Base-by-base conservation (phyloP, 2,329 filamentous ascomycete genomes). In the Dactylellina parvicollis region DNA sequence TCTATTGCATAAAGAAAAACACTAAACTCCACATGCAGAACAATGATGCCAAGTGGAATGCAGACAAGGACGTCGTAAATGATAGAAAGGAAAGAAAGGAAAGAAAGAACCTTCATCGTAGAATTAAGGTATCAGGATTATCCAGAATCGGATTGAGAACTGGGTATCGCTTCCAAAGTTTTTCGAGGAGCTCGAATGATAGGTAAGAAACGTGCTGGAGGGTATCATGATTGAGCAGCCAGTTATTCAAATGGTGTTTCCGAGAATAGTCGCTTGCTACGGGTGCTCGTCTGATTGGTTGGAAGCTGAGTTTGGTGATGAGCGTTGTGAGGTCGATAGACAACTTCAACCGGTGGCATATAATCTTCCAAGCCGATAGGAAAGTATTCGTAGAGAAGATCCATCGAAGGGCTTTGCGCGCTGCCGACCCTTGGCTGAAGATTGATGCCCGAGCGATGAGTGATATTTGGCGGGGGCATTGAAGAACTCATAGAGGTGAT, bases 361-460 rank as follows among this genome's bases (percentile, higher is more conserved):
- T 59, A 72, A 28, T 72, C 67, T 7, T 72, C 67, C 32, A 72
- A 16, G 20, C 67, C 67, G 30, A 72, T 72, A 3, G 67, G 67
- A 36, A 72, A 72, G 26, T 72, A 72, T 60, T 72, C 67, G 52
- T 72, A 72, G 12, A 72, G 67, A 18, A 72, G 67, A 20, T 72
- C 67, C 67, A 72, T 72, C 14, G 67, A 72, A 4, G 67, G 67
- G 26, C 67, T 72, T 40, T 59, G 40, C 14, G 55, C 61, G n/a
- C 34, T 71, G 18, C 30, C 38, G n/a, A 46, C 22, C 40, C 54
- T 64, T 10, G 30, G 36, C 14, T 26, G 34, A 20, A 42, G n/a
- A 24, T 16, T 18, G 16, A 42, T 14, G 24, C 26, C 28, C 10
- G 67, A 18, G 44, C 50, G 32, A 16, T 59, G 67, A 18, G 67